A percentile compares a stretch with the other conserved stretches of the same genome.
These are phyloP conservation scores for Beta corolliflora DNA, from an alignment of 179 eudicot species.

Conservation along the genomic window DNA sequence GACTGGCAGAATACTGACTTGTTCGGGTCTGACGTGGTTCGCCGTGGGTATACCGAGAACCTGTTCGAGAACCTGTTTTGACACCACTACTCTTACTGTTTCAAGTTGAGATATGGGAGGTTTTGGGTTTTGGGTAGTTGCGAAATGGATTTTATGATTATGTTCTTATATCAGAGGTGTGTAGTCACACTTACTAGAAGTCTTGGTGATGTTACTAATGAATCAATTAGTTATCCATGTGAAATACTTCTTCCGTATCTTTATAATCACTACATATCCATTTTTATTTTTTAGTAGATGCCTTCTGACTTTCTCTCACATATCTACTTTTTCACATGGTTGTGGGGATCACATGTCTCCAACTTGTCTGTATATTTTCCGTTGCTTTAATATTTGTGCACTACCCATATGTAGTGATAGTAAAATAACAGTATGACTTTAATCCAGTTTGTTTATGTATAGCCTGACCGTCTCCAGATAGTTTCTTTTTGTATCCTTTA, in stretches of 20 bases:
- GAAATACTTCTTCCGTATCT: neutral
- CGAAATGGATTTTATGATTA: neutral
- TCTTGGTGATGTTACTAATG: neutral
- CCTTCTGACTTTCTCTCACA: too few species aligned
- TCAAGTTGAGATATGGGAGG: neutral
- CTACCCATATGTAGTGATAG: too few species aligned
- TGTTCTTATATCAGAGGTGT: neutral
- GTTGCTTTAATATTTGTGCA: too few species aligned
- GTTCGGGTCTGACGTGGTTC: too few species aligned
- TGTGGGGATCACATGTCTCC: too few species aligned
- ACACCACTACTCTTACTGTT: neutral
- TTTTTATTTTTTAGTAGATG: too few species aligned
- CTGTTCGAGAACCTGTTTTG: too few species aligned
- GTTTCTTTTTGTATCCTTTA: neutral
- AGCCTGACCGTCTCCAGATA: neutral
- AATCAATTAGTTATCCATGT: neutral
- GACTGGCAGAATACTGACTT: too few species aligned
- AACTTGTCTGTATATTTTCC: neutral
- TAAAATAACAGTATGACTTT: too few species aligned
- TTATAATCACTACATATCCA: too few species aligned
- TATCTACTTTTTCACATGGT: too few species aligned
- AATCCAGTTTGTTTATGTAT: neutral
- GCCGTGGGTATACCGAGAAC: too few species aligned
- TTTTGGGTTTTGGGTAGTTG: neutral
- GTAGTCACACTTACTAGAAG: neutral